Conservation (phyloP, 257 asterid genomes). For the Asclepias syriaca region DNA sequence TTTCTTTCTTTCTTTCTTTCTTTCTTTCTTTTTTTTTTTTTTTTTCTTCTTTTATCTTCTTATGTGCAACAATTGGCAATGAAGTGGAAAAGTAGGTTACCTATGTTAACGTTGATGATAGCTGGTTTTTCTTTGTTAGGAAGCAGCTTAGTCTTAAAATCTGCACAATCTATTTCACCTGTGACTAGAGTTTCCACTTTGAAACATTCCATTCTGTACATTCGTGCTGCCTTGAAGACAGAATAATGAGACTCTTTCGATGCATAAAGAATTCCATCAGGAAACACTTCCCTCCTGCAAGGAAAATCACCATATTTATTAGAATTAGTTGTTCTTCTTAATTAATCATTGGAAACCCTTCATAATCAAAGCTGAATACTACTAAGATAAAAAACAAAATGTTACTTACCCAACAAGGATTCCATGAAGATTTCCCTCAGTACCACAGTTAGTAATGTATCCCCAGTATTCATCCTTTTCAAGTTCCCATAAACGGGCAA, state of each 20-base stretch:
- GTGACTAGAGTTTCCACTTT: constrained; percentile 72
- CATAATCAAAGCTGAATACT: constrained; percentile 1
- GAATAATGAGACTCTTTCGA: constrained; percentile 95
- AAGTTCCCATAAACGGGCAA: constrained; percentile 85
- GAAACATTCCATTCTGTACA: constrained; percentile 95
- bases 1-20: too few relatives aligned
- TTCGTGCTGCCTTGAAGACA: constrained; percentile 91
- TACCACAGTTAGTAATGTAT: constrained; percentile 92
- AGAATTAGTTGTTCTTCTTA: constrained; percentile 10
- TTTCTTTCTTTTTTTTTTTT: too few relatives aligned
- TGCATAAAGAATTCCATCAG: constrained; percentile 88
- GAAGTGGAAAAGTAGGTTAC: constrained; percentile 30
- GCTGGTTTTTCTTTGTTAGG: constrained; percentile 82
- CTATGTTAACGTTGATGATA: constrained; percentile 85
- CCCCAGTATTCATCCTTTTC: constrained; percentile 94
- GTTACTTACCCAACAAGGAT: constrained; percentile 73
- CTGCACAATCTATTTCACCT: constrained; percentile 87
- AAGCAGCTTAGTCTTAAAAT: constrained; percentile 62
- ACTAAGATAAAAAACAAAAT: constrained; percentile 1
- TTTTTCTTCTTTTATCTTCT: background rate
- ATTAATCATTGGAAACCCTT: constrained; percentile 5
- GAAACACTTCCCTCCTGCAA: constrained; percentile 93
- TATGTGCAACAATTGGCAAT: background rate
- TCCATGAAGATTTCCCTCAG: constrained; percentile 98
- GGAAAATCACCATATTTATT: constrained; percentile 19